Percentiles rank a stretch among this genome's conserved stretches.
These are phyloP conservation scores for Endocalyx cinctus DNA, from an alignment of 2,329 filamentous ascomycete genomes.

Conservation along the genomic window DNA sequence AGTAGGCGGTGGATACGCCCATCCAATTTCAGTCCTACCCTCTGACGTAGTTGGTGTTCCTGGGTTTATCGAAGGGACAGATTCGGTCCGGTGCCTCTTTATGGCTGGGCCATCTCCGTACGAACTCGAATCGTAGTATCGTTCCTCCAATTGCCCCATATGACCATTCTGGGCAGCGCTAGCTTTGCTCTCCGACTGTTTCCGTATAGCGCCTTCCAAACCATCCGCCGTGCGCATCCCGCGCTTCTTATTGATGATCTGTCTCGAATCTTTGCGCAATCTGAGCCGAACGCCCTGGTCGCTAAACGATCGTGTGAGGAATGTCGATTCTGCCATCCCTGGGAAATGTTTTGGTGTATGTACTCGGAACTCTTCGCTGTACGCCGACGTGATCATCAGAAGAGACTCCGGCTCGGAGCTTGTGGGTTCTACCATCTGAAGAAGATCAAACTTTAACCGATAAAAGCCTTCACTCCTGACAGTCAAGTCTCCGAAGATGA, in stretches of 20 bases:
- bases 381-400: constrained; percentile 25
- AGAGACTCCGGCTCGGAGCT: constrained; percentile 15
- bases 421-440: constrained; percentile 51
- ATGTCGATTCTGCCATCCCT: constrained; percentile 77
- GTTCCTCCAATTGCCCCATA: constrained; percentile 18
- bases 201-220: too few relatives aligned
- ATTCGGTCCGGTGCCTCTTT: constrained; percentile 21
- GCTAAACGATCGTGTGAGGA: constrained; percentile 74
- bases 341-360: constrained; percentile 65
- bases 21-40: constrained; percentile 21
- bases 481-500: constrained; percentile 86
- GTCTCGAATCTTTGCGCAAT: constrained; percentile 75
- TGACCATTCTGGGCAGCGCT: constrained; percentile 17
- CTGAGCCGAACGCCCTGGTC: constrained; percentile 83
- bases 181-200: constrained; percentile 18
- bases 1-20: constrained; percentile 18
- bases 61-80: constrained; percentile 16
- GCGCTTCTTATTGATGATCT: constrained; percentile 44
- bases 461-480: constrained; percentile 70
- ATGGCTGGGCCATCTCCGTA: constrained; percentile 18
- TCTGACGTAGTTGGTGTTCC: constrained; percentile 18
- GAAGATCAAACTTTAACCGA: constrained; percentile 71
- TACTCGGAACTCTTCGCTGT: constrained; percentile 59
- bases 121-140: constrained; percentile 19
- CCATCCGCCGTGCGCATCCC: constrained; percentile 25